Evolutionary conservation across 768 basidiomycete genomes (phyloP), one percentile per base, ranked within the genome.

Genomic region (Cystofilobasidium ferigula): DNA sequence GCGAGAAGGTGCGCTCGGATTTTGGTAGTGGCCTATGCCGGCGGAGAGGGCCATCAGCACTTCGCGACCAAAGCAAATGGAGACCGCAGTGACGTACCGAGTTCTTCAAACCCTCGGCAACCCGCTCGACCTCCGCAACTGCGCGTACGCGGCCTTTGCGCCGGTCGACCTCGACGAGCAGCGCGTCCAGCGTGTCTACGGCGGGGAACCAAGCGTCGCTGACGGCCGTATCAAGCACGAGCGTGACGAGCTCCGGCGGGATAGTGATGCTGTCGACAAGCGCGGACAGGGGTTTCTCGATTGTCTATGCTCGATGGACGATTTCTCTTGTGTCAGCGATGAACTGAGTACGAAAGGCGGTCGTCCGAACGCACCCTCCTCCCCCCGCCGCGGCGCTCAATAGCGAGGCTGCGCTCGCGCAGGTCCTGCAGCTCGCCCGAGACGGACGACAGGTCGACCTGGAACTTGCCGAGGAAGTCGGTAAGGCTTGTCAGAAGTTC

Each of bases 401-500:
- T 95, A 47, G 87, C 87, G 70, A 88, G 87, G 74, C 90, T 93
- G 38, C 89, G 82, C 69, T 84, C 83, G 73, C 98, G 95, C 28
- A 99, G 80, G 69, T 97, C 90, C 1, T 89, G 87, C 74, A 99
- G 94, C 74, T 99, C 93, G 3, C 91, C 89, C 2, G 95, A 97
- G 13, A 98, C 95, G 1, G 86, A 86, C 7, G 90, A 88, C 26
- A 99, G 80, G 75, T 99, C 94, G 71, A 81, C 86, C 76, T 97
- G 94, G 73, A 99, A 99, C 0, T 89, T 95, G 2, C 90, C 91
- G 14, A 99, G 81, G 76, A 98, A 98, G 1, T 84, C 81, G 70
- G 95, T 86, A 3, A 99, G 81, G 1, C 89, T 89, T 72, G 90
- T 86, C 61, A 99, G 80, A 24, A 98, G 82, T 66, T 80, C 81